These are phyloP conservation scores for Phytopythium delawarense DNA, from an alignment of 352 stramenopile genomes.

Conservation along the genomic window DNA sequence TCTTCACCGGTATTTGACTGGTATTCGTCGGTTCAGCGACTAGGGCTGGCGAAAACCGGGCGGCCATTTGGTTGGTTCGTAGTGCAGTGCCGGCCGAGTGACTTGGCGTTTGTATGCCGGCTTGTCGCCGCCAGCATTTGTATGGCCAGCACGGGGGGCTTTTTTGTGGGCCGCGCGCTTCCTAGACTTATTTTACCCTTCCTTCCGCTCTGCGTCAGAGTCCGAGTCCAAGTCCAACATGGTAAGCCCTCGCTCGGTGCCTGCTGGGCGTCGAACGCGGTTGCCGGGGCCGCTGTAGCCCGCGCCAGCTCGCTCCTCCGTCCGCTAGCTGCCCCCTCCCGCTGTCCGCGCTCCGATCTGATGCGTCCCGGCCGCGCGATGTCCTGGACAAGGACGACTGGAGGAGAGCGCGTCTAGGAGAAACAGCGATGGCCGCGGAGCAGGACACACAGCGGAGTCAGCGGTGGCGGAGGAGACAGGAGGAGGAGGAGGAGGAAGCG, in stretches of 20 bases:
- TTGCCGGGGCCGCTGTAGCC: background rate
- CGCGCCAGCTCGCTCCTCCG: background rate
- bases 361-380: background rate
- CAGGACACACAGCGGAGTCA: background rate
- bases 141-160: conserved; percentile 32
- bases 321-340: background rate
- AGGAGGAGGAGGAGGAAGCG: background rate
- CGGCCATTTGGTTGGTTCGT: conserved; percentile 67
- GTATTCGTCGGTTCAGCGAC: background rate
- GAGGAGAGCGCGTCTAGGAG: background rate
- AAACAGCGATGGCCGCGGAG: background rate
- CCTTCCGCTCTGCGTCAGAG: conserved; percentile 85
- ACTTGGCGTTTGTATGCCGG: conserved; percentile 64
- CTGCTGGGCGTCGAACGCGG: background rate
- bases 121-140: conserved; percentile 45
- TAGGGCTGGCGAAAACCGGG: background rate
- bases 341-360: background rate
- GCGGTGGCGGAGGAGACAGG: background rate
- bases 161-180: conserved; percentile 24
- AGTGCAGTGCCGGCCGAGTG: conserved; percentile 34
- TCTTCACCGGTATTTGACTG: background rate
- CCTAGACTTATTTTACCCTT: conserved; percentile 81
- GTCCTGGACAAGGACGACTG: background rate
- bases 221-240: conserved; percentile 84
- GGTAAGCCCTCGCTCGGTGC: conserved; percentile 37